Evolutionary conservation across 306 rosid species (phyloP).

Genomic region (Quercus robur): DNA sequence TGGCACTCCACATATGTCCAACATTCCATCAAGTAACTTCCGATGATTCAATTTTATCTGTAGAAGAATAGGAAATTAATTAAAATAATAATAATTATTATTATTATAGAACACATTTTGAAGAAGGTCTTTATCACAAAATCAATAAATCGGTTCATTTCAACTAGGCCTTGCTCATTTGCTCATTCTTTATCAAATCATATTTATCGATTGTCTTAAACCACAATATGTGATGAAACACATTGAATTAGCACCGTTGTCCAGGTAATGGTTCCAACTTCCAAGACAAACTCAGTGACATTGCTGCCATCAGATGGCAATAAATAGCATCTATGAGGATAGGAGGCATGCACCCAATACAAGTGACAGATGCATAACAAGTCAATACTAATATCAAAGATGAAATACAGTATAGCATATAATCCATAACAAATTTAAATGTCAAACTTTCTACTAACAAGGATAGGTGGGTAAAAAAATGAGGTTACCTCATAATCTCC

Average conservation of each 20-base stretch:
- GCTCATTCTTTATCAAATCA: no score
- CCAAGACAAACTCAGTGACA: neutral
- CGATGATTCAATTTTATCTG: conserved; percentile 95
- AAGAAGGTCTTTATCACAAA: neutral
- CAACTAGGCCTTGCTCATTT: no score
- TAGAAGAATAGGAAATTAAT: conserved; percentile 3
- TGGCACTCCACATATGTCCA: conserved; percentile 93
- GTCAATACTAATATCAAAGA: neutral
- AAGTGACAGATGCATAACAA: neutral
- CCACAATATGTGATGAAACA: neutral
- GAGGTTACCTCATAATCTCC: conserved; percentile 82
- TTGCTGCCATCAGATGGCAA: neutral
- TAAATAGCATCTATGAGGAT: neutral
- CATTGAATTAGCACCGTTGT: neutral
- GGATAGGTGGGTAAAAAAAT: neutral
- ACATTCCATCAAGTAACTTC: conserved; percentile 87
- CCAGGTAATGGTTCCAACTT: neutral
- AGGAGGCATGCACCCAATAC: neutral
- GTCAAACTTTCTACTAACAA: neutral
- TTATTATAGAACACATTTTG: neutral
- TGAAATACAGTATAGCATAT: neutral
- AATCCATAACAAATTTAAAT: neutral
- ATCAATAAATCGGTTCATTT: no score
- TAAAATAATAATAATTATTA: neutral
- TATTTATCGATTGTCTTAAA: neutral